These are phyloP conservation scores for Fusarium lyarnte DNA, from an alignment of 2,329 filamentous ascomycete species.

Conservation along the genomic window DNA sequence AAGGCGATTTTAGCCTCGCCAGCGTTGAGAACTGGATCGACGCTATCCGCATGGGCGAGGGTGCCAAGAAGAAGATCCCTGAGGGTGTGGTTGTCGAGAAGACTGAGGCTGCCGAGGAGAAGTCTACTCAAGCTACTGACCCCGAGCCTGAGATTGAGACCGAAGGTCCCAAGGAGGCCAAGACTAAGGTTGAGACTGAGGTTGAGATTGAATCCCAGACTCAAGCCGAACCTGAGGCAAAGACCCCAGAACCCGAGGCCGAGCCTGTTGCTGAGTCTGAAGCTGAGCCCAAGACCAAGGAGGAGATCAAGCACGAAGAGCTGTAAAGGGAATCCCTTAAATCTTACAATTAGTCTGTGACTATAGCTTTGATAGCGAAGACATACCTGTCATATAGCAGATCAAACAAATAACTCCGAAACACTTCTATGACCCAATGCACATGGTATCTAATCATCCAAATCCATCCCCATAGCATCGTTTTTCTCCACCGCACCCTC, in stretches of 20 bases:
- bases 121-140: slow-evolving; percentile 37
- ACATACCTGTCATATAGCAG: slow-evolving; percentile 36
- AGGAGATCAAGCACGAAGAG: slow-evolving; percentile 58
- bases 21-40: slow-evolving; percentile 89
- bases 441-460: slow-evolving; percentile 51
- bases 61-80: slow-evolving; percentile 79
- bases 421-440: slow-evolving; percentile 17
- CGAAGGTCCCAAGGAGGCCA: slow-evolving; percentile 39
- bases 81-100: slow-evolving; percentile 63
- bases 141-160: slow-evolving; percentile 40
- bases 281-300: slow-evolving; percentile 42
- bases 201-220: slow-evolving; percentile 21
- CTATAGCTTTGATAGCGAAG: slow-evolving; percentile 21
- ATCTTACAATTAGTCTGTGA: slow-evolving; percentile 36
- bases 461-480: slow-evolving; percentile 60
- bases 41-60: slow-evolving; percentile 88
- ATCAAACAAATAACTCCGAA: slow-evolving; percentile 38
- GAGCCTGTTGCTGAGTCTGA: slow-evolving; percentile 34
- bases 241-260: slow-evolving; percentile 34
- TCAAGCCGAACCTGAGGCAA: slow-evolving; percentile 19
- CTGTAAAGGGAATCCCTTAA: slow-evolving; percentile 49
- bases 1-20: slow-evolving; percentile 66
- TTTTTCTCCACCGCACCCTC: slow-evolving; percentile 63
- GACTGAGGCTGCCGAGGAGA: slow-evolving; percentile 3
- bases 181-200: slow-evolving; percentile 38